Evolutionary conservation across 2,329 filamentous ascomycete genomes (phyloP).

Genomic region (Clarireedia homoeocarpa): DNA sequence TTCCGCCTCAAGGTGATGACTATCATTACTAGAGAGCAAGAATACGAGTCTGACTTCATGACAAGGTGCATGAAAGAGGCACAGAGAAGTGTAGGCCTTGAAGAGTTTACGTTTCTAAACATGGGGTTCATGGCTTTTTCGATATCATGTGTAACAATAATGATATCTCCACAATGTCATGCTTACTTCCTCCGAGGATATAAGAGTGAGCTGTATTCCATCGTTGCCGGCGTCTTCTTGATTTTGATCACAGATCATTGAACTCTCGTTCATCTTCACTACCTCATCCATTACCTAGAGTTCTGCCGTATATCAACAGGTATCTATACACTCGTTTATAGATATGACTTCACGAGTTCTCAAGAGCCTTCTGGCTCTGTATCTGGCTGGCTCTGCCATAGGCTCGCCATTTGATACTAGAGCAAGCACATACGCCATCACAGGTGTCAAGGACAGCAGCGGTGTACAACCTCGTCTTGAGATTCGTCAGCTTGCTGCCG

Average conservation of each 20-base stretch:
- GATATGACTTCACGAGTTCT: neutral
- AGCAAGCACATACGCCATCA: slow-evolving; percentile 3
- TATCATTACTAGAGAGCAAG: neutral
- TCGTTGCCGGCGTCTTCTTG: neutral
- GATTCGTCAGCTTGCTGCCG: slow-evolving; percentile 54
- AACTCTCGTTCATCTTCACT: too few species aligned
- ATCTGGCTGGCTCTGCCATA: neutral
- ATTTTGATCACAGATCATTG: too few species aligned
- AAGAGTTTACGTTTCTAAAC: neutral
- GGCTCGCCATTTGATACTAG: neutral
- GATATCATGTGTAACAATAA: neutral
- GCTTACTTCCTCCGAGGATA: neutral
- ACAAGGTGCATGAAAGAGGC: neutral
- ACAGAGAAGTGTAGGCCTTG: neutral
- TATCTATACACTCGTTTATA: neutral
- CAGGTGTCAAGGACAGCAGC: neutral
- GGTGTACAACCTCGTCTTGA: slow-evolving; percentile 45
- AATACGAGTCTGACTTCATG: slow-evolving; percentile 3
- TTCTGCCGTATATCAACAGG: too few species aligned
- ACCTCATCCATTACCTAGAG: too few species aligned
- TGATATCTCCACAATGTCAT: neutral
- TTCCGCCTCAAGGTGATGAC: neutral
- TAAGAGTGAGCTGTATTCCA: neutral
- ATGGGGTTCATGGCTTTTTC: neutral
- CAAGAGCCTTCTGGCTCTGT: neutral